These are phyloP conservation scores for Alternaria arbusti DNA, from an alignment of 2,329 filamentous ascomycete species.

Conservation along the genomic window DNA sequence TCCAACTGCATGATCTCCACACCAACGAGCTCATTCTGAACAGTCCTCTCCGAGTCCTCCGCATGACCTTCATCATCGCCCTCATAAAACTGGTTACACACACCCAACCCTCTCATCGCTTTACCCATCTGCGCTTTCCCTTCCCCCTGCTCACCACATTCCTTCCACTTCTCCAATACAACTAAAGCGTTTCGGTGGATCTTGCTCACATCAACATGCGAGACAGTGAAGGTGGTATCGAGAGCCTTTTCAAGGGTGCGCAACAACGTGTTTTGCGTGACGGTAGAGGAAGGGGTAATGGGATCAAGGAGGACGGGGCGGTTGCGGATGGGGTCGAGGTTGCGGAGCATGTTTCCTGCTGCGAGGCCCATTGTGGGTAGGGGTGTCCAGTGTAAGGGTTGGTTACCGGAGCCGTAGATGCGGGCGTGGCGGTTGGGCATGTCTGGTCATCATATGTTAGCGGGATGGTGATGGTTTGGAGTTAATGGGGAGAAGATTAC, in stretches of 20 bases:
- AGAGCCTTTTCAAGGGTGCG: conserved; percentile 29
- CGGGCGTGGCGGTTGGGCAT: conserved; percentile 33
- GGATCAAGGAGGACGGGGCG: conserved; percentile 39
- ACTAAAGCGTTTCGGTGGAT: conserved; percentile 37
- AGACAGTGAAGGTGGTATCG: conserved; percentile 26
- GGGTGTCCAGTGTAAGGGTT: conserved; percentile 41
- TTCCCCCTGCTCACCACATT: not conserved
- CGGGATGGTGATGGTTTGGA: not conserved
- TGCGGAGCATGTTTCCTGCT: conserved; percentile 38
- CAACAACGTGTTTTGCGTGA: conserved; percentile 40
- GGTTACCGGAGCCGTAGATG: conserved; percentile 45
- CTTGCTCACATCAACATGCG: conserved; percentile 34
- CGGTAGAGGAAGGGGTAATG: conserved; percentile 7
- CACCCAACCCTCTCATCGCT: conserved; percentile 36
- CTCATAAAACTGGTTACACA: conserved; percentile 46
- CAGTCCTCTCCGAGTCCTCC: conserved; percentile 31
- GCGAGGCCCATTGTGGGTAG: conserved; percentile 33
- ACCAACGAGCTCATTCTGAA: conserved; percentile 41
- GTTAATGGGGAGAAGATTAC: not conserved
- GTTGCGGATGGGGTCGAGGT: conserved; percentile 30
- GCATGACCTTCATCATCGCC: conserved; percentile 16
- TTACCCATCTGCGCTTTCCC: not conserved
- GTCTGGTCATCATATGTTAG: conserved; percentile 6
- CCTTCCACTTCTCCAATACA: conserved; percentile 36
- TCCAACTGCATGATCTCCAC: conserved; percentile 33